phyloP scores from a whole-genome alignment of 345 rosid species.

The Eucalyptus brandiana region DNA sequence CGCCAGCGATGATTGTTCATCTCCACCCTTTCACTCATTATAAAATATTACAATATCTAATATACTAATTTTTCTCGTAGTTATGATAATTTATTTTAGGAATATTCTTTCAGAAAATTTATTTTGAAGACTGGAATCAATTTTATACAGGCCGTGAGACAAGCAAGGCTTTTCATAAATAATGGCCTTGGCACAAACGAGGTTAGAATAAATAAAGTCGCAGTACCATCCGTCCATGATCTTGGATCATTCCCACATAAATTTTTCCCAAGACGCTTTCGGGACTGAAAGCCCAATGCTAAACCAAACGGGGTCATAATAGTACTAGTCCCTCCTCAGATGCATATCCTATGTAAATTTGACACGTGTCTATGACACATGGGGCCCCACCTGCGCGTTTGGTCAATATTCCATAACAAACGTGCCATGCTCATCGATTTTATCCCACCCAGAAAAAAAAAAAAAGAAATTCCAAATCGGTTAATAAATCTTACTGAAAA shows the following conservation, averaged over 20 bases:
- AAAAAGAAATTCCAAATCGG: too few relatives aligned
- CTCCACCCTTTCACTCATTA: neutral
- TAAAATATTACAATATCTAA: neutral
- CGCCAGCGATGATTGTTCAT: neutral
- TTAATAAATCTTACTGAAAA: neutral
- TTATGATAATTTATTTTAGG: neutral
- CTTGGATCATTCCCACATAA: neutral
- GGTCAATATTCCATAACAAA: neutral
- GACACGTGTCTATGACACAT: neutral
- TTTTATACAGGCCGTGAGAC: neutral
- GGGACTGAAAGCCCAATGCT: accelerated
- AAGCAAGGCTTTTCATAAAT: neutral
- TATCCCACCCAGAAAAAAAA: neutral
- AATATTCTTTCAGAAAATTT: too few relatives aligned
- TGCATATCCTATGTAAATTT: neutral
- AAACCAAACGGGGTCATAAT: neutral
- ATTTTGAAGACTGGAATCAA: neutral
- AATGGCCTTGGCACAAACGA: neutral
- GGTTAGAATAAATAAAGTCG: neutral
- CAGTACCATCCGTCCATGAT: too few relatives aligned
- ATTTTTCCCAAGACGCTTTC: too few relatives aligned
- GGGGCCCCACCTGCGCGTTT: neutral
- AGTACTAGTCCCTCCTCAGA: neutral
- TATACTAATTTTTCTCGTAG: neutral
- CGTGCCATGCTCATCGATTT: neutral